Percentiles rank a stretch among this genome's conserved stretches.
These are phyloP conservation scores for Scutellaria barbata DNA, from an alignment of 257 asterid genomes.

Conservation along the genomic window DNA sequence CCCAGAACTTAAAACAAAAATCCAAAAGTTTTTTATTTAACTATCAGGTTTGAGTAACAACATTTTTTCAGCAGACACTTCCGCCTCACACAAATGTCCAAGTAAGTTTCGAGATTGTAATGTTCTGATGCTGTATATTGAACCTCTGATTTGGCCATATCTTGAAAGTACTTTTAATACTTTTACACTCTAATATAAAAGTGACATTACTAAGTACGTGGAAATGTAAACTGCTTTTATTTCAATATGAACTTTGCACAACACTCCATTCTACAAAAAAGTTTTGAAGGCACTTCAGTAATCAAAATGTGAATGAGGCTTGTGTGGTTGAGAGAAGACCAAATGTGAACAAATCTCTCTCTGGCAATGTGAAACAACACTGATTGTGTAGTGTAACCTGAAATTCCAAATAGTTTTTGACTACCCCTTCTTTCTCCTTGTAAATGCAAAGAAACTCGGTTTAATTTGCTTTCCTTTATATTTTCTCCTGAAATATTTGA, in stretches of 20 bases:
- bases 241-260: not conserved
- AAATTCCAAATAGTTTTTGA: constrained; percentile 3
- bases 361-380: constrained; percentile 11
- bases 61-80: not conserved
- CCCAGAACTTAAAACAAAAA: not conserved
- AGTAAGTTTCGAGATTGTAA: not conserved
- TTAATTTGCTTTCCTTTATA: not conserved
- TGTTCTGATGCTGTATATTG: not conserved
- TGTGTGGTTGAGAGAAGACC: not conserved
- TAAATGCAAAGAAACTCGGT: constrained; percentile 9
- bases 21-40: not conserved
- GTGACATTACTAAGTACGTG: not conserved
- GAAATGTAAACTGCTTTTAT: not conserved
- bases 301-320: not conserved
- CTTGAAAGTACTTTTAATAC: not conserved
- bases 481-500: not conserved
- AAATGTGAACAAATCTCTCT: not conserved
- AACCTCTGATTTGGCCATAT: not conserved
- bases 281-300: not conserved
- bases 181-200: constrained; percentile 8
- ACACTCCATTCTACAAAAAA: not conserved
- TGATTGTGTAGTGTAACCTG: not conserved
- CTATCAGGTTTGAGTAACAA: constrained; percentile 8
- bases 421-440: not conserved
- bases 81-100: not conserved